Percentiles rank a stretch among this genome's conserved stretches.
Evolutionary conservation across 371 early-diverging fungal species (phyloP).

Genomic region (Phascolomyces articulosus): DNA sequence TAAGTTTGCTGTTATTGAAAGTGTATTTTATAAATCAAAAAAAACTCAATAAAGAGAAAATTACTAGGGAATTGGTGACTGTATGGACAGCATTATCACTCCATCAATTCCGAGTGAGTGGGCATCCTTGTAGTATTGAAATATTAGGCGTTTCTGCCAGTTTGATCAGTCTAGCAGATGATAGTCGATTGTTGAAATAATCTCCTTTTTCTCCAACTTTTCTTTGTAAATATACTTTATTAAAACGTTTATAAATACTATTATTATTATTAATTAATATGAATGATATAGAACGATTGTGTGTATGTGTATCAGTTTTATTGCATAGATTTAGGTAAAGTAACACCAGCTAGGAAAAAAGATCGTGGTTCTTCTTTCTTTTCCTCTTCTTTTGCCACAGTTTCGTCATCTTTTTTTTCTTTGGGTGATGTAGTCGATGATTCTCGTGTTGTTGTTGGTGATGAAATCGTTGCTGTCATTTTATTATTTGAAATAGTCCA

Average conservation of each 20-base stretch:
- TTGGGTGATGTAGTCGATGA: not conserved
- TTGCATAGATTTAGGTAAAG: conserved; percentile 3
- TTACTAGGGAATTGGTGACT: conserved; percentile 36
- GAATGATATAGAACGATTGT: not conserved
- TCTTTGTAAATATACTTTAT: not conserved
- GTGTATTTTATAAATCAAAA: not conserved
- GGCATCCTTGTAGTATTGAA: conserved; percentile 36
- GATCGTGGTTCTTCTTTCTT: not conserved
- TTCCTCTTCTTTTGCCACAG: not conserved
- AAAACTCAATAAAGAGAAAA: not conserved
- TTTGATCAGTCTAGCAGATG: conserved; percentile 37
- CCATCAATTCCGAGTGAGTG: conserved; percentile 32
- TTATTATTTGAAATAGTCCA: not conserved
- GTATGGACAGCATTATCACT: conserved; percentile 44
- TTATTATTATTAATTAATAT: not conserved
- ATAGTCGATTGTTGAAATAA: conserved; percentile 13
- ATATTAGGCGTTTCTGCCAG: conserved; percentile 40
- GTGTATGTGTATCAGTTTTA: not conserved
- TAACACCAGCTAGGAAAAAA: not conserved
- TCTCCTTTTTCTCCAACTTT: not conserved
- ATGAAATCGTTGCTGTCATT: too few species aligned
- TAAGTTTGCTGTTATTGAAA: too few species aligned
- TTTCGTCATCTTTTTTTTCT: not conserved
- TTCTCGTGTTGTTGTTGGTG: not conserved
- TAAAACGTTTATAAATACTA: not conserved